Conservation (phyloP, 139 green algal genomes). For the Picochlorum sp. region DNA sequence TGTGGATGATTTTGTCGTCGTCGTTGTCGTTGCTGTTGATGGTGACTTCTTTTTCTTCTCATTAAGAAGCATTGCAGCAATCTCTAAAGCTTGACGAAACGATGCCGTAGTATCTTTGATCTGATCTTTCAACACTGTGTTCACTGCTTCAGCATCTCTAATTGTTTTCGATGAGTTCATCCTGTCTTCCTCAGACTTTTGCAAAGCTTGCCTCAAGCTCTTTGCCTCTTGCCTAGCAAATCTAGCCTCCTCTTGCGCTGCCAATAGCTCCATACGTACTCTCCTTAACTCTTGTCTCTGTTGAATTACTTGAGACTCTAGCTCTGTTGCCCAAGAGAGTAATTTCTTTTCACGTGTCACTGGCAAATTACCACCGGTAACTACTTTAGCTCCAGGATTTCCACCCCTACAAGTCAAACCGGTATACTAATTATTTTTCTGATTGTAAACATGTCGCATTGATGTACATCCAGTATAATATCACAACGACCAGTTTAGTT, state of each 20-base stretch:
- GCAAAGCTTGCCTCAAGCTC: slow-evolving; percentile 10
- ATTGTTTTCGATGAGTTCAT: not conserved
- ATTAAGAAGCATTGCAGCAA: slow-evolving; percentile 15
- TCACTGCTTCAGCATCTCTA: slow-evolving; percentile 13
- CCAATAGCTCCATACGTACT: slow-evolving; percentile 30
- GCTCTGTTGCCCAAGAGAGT: slow-evolving; percentile 31
- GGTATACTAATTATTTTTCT: not conserved
- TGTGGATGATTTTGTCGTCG: not conserved
- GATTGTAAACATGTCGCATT: not conserved
- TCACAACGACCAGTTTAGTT: not conserved
- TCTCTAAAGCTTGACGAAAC: slow-evolving; percentile 28
- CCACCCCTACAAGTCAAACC: too few relatives aligned
- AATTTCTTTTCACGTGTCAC: slow-evolving; percentile 29
- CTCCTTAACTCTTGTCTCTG: slow-evolving; percentile 32
- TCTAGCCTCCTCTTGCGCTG: slow-evolving; percentile 25
- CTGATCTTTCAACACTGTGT: slow-evolving; percentile 26
- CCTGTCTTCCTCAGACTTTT: slow-evolving; percentile 11
- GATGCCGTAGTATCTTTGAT: slow-evolving; percentile 21
- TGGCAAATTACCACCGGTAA: slow-evolving; percentile 7
- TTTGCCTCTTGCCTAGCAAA: slow-evolving; percentile 3
- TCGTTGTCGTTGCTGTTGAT: not conserved
- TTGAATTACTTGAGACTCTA: slow-evolving; percentile 20
- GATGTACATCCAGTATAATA: not conserved
- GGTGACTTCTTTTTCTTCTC: not conserved
- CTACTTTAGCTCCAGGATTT: slow-evolving; percentile 28